Conservation (phyloP, 768 basidiomycete species). For the Leccinum rimulosum region DNA sequence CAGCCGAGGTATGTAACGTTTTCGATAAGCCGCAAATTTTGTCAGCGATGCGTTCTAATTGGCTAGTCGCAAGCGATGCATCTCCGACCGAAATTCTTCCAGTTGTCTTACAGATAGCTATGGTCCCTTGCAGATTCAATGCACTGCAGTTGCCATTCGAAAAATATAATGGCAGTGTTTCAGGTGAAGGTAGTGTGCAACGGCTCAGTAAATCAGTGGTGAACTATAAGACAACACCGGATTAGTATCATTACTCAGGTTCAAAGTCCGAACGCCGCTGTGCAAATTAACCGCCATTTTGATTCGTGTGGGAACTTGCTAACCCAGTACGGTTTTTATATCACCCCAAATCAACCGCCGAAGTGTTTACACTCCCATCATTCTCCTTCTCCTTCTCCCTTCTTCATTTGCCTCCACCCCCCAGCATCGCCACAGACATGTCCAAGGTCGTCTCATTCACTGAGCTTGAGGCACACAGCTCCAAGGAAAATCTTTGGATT, state of each 20-base stretch:
- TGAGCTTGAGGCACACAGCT: slow-evolving; percentile 74
- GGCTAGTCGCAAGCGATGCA: background rate
- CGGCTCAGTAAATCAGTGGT: background rate
- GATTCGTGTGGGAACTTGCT: slow-evolving; percentile 29
- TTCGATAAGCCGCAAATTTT: background rate
- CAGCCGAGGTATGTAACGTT: background rate
- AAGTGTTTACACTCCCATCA: slow-evolving; percentile 5
- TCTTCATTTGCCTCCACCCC: slow-evolving; percentile 12
- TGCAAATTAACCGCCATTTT: background rate
- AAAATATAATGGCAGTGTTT: background rate
- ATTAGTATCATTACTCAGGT: background rate
- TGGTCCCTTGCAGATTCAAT: background rate
- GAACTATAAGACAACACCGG: background rate
- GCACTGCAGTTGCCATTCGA: background rate
- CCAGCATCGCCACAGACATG: slow-evolving; percentile 28
- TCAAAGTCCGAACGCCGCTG: background rate
- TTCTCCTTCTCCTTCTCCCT: slow-evolving; percentile 1
- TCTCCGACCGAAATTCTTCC: background rate
- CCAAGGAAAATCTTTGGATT: slow-evolving; percentile 76
- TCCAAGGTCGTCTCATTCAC: slow-evolving; percentile 63
- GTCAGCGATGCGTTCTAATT: background rate
- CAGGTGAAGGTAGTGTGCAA: background rate
- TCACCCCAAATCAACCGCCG: background rate
- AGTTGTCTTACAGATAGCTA: background rate
- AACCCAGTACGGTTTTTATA: slow-evolving; percentile 21